Evolutionary conservation across 1,284 basidiomycete species (phyloP).

Genomic region (Polyporus tsugae): DNA sequence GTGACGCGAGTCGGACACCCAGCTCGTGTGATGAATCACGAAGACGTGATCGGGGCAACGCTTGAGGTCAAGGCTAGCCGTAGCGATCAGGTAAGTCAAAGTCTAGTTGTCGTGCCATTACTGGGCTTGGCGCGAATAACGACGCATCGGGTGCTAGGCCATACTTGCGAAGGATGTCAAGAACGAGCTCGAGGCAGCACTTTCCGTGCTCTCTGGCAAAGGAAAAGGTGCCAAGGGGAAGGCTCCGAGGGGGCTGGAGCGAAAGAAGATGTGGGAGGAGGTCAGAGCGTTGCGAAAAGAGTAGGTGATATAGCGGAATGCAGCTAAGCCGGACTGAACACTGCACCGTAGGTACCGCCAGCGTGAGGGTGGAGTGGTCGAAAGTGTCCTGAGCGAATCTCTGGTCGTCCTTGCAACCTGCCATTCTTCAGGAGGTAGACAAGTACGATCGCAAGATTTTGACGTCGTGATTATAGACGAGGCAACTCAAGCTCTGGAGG

Average conservation of each 20-base stretch:
- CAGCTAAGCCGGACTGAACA: conserved; percentile 10
- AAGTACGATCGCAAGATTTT: conserved; percentile 79
- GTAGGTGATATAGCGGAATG: conserved; percentile 51
- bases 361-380: conserved; percentile 86
- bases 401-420: conserved; percentile 93
- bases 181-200: conserved; percentile 76
- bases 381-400: conserved; percentile 79
- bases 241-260: conserved; percentile 74
- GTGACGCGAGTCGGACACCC: conserved; percentile 92
- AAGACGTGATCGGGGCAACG: conserved; percentile 78
- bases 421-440: conserved; percentile 87
- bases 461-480: conserved; percentile 97
- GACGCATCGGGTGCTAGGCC: conserved; percentile 47
- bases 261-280: conserved; percentile 92
- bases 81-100: conserved; percentile 69
- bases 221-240: conserved; percentile 82
- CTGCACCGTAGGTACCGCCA: conserved; percentile 74
- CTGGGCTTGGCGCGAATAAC: not conserved
- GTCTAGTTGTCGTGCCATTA: not conserved
- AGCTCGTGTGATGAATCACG: conserved; percentile 84
- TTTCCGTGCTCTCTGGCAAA: conserved; percentile 76
- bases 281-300: conserved; percentile 92
- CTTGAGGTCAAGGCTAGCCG: conserved; percentile 88
- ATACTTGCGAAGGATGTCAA: conserved; percentile 88
- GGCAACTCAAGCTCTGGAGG: conserved; percentile 96